Conservation (phyloP, 768 basidiomycete species). For the Amanita exitialis region DNA sequence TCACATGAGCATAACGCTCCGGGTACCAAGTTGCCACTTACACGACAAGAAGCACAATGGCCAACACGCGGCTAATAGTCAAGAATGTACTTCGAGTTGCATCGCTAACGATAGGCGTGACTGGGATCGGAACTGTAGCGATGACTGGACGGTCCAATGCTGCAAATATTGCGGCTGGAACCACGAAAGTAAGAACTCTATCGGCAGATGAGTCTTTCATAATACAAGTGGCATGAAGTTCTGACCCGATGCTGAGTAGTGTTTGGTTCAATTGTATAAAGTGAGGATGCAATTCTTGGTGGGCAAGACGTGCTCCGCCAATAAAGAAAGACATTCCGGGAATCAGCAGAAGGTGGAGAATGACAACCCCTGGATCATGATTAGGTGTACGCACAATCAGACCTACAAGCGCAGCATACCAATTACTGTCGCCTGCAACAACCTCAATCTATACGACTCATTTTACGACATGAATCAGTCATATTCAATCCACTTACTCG, state of each 20-base stretch:
- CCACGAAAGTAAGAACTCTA: slow-evolving; percentile 52
- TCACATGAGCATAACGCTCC: background rate
- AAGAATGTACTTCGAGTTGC: slow-evolving; percentile 36
- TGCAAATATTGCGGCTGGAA: slow-evolving; percentile 63
- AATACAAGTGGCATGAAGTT: background rate
- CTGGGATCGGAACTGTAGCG: slow-evolving; percentile 6
- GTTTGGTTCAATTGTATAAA: slow-evolving; percentile 59
- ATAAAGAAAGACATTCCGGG: slow-evolving; percentile 65
- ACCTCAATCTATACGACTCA: slow-evolving; percentile 32
- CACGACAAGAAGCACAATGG: slow-evolving; percentile 53
- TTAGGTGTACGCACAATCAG: background rate
- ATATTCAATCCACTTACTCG: slow-evolving; percentile 39
- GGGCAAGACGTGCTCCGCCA: slow-evolving; percentile 56
- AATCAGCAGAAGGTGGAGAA: slow-evolving; percentile 65
- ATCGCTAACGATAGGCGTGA: slow-evolving; percentile 27
- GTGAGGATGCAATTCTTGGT: slow-evolving; percentile 62
- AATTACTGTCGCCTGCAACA: slow-evolving; percentile 61
- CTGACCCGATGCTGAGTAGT: slow-evolving; percentile 59
- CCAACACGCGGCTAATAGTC: slow-evolving; percentile 54
- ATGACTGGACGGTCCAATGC: slow-evolving; percentile 32
- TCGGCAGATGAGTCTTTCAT: background rate
- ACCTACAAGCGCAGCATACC: slow-evolving; percentile 24
- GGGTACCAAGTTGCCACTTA: slow-evolving; percentile 19
- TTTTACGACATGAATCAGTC: background rate
- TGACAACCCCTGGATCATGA: slow-evolving; percentile 42